phyloP scores from a whole-genome alignment of 768 basidiomycete genomes.

The Pluteus cervinus region DNA sequence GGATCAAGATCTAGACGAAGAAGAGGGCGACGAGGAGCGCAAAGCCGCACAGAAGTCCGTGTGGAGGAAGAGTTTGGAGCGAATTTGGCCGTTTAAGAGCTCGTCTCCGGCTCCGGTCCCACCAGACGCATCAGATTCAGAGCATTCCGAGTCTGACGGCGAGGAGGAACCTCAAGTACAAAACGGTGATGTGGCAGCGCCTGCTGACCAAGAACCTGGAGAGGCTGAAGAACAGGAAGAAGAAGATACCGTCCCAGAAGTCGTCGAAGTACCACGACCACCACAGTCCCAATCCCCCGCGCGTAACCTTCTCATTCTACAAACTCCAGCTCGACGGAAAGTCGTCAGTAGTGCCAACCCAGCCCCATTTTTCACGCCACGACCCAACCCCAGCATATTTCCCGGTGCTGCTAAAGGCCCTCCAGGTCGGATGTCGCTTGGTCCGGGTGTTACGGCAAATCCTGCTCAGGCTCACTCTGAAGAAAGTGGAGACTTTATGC shows the following conservation, averaged over 20 bases:
- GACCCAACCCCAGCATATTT: too few species aligned
- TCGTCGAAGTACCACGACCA: constrained; percentile 2
- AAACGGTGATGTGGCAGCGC: neutral
- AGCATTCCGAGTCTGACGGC: constrained; percentile 14
- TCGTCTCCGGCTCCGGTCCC: constrained; percentile 15
- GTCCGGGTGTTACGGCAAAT: constrained; percentile 20
- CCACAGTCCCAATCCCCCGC: neutral
- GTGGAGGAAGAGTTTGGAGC: constrained; percentile 39
- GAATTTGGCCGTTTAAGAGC: constrained; percentile 35
- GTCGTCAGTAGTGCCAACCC: too few species aligned
- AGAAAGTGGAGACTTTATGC: too few species aligned
- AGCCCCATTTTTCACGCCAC: too few species aligned
- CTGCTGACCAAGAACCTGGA: constrained; percentile 3
- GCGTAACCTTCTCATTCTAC: constrained; percentile 8
- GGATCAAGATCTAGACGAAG: constrained; percentile 12
- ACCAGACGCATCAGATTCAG: too few species aligned
- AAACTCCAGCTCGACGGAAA: too few species aligned
- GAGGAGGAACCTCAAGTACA: constrained; percentile 14
- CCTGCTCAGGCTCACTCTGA: constrained; percentile 22
- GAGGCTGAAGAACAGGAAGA: constrained; percentile 7
- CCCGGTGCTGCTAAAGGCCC: too few species aligned
- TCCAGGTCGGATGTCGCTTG: too few species aligned
- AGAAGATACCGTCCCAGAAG: constrained; percentile 8
- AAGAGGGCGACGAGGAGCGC: constrained; percentile 15
- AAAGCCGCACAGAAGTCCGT: constrained; percentile 23